phyloP scores from a whole-genome alignment of 2,329 filamentous ascomycete species.

The Pseudogymnoascus sp. region DNA sequence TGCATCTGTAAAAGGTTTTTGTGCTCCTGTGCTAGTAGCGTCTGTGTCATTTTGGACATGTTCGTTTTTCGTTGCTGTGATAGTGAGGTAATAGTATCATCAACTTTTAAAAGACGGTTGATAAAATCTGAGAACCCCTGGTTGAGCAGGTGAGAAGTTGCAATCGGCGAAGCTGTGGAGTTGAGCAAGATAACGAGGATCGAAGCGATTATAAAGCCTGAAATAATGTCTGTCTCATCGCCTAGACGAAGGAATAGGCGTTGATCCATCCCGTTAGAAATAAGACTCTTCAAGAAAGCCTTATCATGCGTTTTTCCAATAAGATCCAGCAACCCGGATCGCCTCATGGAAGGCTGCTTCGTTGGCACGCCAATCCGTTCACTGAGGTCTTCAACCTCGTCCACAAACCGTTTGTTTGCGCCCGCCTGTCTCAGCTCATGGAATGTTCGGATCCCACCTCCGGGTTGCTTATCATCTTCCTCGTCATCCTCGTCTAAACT shows the following conservation, averaged over 20 bases:
- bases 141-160: constrained; percentile 50
- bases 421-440: constrained; percentile 62
- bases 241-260: constrained; percentile 59
- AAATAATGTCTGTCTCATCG: constrained; percentile 53
- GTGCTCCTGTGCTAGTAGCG: constrained; percentile 50
- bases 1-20: constrained; percentile 44
- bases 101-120: constrained; percentile 45
- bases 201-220: constrained; percentile 58
- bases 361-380: constrained; percentile 52
- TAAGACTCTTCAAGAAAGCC: constrained; percentile 62
- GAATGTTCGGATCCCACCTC: constrained; percentile 51
- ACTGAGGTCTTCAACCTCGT: constrained; percentile 59
- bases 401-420: constrained; percentile 59
- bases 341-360: constrained; percentile 44
- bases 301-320: constrained; percentile 55
- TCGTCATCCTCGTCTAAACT: constrained; percentile 29
- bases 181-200: constrained; percentile 58
- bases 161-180: constrained; percentile 53
- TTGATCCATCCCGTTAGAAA: constrained; percentile 66
- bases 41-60: constrained; percentile 59
- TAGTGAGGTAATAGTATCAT: constrained; percentile 53
- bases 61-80: constrained; percentile 61
- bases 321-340: constrained; percentile 55
- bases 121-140: constrained; percentile 53
- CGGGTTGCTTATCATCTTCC: constrained; percentile 23